phyloP scores from a whole-genome alignment of 2,329 filamentous ascomycete genomes.

The Fusarium haematococcum region DNA sequence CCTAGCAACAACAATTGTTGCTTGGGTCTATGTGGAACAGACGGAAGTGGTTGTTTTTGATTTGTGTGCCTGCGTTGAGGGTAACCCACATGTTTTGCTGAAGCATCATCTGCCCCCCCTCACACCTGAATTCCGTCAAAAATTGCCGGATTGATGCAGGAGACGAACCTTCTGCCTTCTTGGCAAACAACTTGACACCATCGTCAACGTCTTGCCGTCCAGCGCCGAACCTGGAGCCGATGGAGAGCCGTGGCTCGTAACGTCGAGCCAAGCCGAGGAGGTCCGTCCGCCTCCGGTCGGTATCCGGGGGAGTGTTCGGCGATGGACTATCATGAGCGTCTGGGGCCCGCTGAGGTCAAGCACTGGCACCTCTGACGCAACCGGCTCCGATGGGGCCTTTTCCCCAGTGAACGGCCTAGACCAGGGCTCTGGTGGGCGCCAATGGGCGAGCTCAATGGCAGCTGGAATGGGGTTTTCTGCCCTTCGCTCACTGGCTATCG shows the following conservation, averaged over 20 bases:
- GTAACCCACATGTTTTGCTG: conserved; percentile 22
- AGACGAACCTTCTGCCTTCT: neutral
- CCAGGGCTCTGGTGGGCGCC: conserved; percentile 9
- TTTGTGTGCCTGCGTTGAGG: neutral
- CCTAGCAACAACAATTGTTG: neutral
- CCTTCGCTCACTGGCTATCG: conserved; percentile 18
- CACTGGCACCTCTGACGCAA: conserved; percentile 39
- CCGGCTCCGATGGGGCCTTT: conserved; percentile 19
- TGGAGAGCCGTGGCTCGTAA: conserved; percentile 37
- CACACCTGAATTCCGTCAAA: neutral
- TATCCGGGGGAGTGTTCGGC: conserved; percentile 42
- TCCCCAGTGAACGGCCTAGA: conserved; percentile 15
- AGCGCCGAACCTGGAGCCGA: conserved; percentile 27
- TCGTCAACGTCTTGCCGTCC: conserved; percentile 1
- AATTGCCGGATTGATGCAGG: neutral
- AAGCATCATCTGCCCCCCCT: neutral
- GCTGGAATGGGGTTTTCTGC: conserved; percentile 36
- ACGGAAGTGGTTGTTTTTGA: conserved; percentile 1
- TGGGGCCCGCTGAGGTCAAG: conserved; percentile 23
- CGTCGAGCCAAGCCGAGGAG: conserved; percentile 41
- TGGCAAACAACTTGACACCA: neutral
- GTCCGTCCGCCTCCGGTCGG: conserved; percentile 42
- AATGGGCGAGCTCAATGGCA: conserved; percentile 31
- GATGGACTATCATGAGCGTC: conserved; percentile 29
- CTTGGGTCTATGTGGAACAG: neutral